These are phyloP conservation scores for Cryptococcus jaspeensis DNA, from an alignment of 1,284 basidiomycete species.

Conservation along the genomic window DNA sequence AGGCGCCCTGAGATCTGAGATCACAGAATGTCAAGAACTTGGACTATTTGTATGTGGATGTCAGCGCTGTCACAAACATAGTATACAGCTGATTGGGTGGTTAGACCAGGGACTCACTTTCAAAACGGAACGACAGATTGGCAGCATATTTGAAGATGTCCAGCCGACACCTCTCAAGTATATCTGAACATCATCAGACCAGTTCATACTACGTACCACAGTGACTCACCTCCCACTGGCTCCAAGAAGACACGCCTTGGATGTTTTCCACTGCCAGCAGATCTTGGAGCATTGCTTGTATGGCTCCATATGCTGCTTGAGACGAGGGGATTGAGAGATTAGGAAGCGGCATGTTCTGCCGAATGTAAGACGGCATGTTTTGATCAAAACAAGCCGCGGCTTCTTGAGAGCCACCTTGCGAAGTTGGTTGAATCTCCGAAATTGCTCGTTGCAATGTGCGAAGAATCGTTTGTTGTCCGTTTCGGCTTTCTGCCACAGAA, in stretches of 20 bases:
- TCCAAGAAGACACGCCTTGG: not conserved
- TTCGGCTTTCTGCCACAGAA: not conserved
- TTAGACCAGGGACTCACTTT: slow-evolving; percentile 4
- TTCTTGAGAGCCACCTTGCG: not conserved
- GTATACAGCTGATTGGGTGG: no score
- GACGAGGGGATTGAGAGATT: slow-evolving; percentile 59
- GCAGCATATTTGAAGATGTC: not conserved
- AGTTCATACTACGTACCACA: not conserved
- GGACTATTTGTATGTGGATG: no score
- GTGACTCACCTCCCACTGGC: slow-evolving; percentile 16
- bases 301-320: slow-evolving; percentile 58
- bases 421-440: not conserved
- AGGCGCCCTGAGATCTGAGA: no score
- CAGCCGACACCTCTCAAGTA: slow-evolving; percentile 3
- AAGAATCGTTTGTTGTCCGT: not conserved
- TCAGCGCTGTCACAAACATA: no score
- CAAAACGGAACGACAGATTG: slow-evolving; percentile 7
- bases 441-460: slow-evolving; percentile 8
- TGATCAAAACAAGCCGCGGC: slow-evolving; percentile 4
- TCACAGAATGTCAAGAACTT: not conserved
- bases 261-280: slow-evolving; percentile 44
- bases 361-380: slow-evolving; percentile 56
- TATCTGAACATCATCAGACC: slow-evolving; percentile 3
- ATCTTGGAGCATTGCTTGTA: slow-evolving; percentile 59
- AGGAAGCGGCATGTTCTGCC: slow-evolving; percentile 71